Evolutionary conservation across 306 rosid species (phyloP).

Genomic region (Aeschynomene evenia): DNA sequence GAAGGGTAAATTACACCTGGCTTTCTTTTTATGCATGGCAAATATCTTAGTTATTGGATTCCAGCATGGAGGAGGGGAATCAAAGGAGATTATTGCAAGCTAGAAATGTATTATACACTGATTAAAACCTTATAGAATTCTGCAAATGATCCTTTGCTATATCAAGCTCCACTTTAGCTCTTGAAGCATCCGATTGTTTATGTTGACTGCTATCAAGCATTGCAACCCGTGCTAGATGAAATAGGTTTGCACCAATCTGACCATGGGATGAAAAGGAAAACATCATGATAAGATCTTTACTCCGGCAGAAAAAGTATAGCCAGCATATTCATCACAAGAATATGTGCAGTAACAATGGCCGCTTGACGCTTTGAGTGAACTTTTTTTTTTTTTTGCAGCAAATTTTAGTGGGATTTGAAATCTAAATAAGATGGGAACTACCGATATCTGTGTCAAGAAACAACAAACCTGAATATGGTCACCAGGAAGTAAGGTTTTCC

Average conservation of each 20-base stretch:
- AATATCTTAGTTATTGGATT: neutral
- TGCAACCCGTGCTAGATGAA: slow-evolving; percentile 67
- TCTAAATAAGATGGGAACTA: neutral
- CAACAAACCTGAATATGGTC: slow-evolving; percentile 73
- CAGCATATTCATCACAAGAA: slow-evolving; percentile 19
- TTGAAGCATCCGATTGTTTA: slow-evolving; percentile 42
- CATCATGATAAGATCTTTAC: neutral
- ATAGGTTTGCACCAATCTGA: slow-evolving; percentile 80
- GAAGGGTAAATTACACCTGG: neutral
- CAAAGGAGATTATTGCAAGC: neutral
- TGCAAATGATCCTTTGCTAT: slow-evolving; percentile 52
- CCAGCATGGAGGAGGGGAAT: neutral
- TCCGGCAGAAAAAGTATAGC: neutral
- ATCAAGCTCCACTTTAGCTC: slow-evolving; percentile 56
- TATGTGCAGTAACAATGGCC: slow-evolving; percentile 6
- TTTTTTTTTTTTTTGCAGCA: slow-evolving; percentile 21
- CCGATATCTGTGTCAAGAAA: slow-evolving; percentile 21
- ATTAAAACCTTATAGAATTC: slow-evolving; percentile 62
- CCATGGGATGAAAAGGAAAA: slow-evolving; percentile 24
- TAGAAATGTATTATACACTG: neutral
- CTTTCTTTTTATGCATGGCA: neutral
- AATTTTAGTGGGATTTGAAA: slow-evolving; percentile 23
- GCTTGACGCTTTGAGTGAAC: too few species aligned
- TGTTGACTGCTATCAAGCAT: slow-evolving; percentile 49
- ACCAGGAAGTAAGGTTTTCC: slow-evolving; percentile 61